These are phyloP conservation scores for Nicotiana knightiana DNA, from an alignment of 257 asterid genomes.

Conservation along the genomic window DNA sequence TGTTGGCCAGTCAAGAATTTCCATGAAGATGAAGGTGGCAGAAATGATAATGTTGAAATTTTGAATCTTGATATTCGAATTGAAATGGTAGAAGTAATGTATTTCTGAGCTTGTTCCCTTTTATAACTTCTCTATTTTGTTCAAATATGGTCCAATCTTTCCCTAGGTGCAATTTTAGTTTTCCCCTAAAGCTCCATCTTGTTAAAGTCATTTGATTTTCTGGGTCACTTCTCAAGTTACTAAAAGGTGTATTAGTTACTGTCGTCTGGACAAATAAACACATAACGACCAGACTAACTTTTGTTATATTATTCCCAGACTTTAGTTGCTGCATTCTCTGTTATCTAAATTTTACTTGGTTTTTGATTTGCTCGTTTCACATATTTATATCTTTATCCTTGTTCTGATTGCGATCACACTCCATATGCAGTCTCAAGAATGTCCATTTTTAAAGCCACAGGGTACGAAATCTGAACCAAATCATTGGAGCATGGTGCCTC, in stretches of 20 bases:
- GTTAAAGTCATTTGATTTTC: background rate
- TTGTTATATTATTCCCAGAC: background rate
- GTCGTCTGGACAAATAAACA: background rate
- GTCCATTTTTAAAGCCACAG: background rate
- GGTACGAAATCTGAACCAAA: background rate
- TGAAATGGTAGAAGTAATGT: background rate
- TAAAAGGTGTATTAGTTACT: background rate
- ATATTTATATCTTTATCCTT: background rate
- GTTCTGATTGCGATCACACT: background rate
- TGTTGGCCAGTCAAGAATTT: too few relatives aligned
- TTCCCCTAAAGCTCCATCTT: background rate
- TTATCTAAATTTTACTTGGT: background rate
- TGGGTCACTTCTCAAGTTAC: background rate
- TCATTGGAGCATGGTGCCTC: background rate
- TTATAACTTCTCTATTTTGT: background rate
- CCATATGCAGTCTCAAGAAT: conserved; percentile 7
- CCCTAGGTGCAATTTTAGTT: background rate
- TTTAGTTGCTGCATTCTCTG: background rate
- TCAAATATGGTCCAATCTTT: background rate
- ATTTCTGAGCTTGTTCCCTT: background rate
- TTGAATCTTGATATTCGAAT: background rate
- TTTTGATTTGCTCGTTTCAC: background rate
- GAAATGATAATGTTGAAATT: too few relatives aligned
- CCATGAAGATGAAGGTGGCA: too few relatives aligned
- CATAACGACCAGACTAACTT: background rate